Conservation (phyloP, 352 stramenopile genomes). For the Phytophthora chlamydospora region DNA sequence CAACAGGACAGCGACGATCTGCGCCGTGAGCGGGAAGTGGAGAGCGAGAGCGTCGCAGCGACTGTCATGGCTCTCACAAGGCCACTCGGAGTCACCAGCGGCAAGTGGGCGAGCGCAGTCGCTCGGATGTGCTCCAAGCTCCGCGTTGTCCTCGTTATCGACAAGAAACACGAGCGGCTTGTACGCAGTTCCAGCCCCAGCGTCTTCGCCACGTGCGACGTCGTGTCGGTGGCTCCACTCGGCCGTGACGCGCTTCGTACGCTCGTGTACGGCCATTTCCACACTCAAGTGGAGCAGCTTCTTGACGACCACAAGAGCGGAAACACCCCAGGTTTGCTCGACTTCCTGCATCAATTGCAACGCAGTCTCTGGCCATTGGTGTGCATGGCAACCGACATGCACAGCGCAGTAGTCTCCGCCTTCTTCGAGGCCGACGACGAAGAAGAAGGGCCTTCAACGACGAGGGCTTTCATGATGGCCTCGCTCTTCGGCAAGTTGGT, state of each 20-base stretch:
- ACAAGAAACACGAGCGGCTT: constrained; percentile 23
- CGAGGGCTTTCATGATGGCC: constrained; percentile 24
- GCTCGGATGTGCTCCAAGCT: constrained; percentile 58
- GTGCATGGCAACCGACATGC: constrained; percentile 38
- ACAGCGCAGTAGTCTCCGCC: constrained; percentile 20
- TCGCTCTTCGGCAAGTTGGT: constrained; percentile 32
- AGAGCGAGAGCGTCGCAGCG: constrained; percentile 71
- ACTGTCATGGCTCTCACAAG: constrained; percentile 82
- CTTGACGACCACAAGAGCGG: background rate
- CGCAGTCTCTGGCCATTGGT: constrained; percentile 50
- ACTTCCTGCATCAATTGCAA: constrained; percentile 40
- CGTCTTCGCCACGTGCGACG: constrained; percentile 41
- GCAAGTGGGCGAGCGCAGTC: constrained; percentile 72
- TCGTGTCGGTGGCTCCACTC: constrained; percentile 39
- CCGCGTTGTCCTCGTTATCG: constrained; percentile 52
- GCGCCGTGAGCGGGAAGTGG: constrained; percentile 59
- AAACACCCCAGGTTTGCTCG: constrained; percentile 19
- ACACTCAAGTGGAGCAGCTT: constrained; percentile 42
- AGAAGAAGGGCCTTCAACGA: constrained; percentile 2
- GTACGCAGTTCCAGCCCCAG: constrained; percentile 22
- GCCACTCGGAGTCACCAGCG: constrained; percentile 69
- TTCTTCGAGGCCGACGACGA: constrained; percentile 3
- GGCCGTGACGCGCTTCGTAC: constrained; percentile 34
- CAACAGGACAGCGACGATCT: constrained; percentile 74
- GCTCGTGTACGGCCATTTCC: constrained; percentile 53